Evolutionary conservation across 108 stramenopile species (phyloP).

Genomic region (Cyclotella distinguenda): DNA sequence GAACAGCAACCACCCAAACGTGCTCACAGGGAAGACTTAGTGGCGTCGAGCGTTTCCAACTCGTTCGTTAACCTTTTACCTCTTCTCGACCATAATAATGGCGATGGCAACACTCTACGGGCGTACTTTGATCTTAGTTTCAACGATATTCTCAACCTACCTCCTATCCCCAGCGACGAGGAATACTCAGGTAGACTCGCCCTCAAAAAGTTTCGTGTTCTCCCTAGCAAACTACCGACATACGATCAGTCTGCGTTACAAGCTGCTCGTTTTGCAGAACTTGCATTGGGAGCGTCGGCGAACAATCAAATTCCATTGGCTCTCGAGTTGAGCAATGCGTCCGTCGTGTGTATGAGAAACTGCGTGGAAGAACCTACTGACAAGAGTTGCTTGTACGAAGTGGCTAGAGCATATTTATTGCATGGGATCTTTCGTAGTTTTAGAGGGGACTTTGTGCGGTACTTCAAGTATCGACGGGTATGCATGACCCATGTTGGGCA

Average conservation of each 20-base stretch:
- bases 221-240: conserved; percentile 55
- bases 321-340: conserved; percentile 82
- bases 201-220: conserved; percentile 23
- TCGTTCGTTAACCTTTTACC: conserved; percentile 60
- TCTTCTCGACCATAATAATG: conserved; percentile 59
- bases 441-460: conserved; percentile 81
- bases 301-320: conserved; percentile 72
- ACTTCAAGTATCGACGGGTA: conserved; percentile 89
- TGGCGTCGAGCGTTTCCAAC: conserved; percentile 26
- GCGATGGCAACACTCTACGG: conserved; percentile 69
- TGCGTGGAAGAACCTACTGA: conserved; percentile 55
- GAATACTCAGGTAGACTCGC: conserved; percentile 57
- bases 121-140: conserved; percentile 69
- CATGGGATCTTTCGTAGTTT: conserved; percentile 78
- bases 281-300: conserved; percentile 78
- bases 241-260: conserved; percentile 67
- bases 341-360: conserved; percentile 76
- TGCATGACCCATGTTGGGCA: conserved; percentile 74
- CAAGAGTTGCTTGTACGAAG: conserved; percentile 63
- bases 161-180: conserved; percentile 72
- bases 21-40: neutral
- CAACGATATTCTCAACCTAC: conserved; percentile 72
- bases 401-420: conserved; percentile 83
- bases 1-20: conserved; percentile 24
- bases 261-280: conserved; percentile 79